Base-by-base conservation (phyloP, 2,329 filamentous ascomycete species). In the Gnomoniopsis smithogilvyi region DNA sequence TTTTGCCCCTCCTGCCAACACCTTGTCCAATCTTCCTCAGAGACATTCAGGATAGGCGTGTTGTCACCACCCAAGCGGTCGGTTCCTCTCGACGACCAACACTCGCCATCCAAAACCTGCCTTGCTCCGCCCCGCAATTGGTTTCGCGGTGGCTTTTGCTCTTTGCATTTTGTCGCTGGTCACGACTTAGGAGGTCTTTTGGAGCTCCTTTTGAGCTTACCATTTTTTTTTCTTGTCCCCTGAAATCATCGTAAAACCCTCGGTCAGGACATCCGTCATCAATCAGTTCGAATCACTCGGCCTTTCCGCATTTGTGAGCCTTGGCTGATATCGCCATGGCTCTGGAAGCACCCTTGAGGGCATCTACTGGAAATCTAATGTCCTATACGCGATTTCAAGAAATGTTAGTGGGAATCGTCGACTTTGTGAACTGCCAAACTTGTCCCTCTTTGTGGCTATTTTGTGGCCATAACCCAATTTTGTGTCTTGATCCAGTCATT, bases 311-410 rank as follows among this genome's bases (percentile, higher is more conserved):
- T 22, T 22, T 34, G 50, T 38, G 46, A 41, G 36, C 41, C 17
- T 30, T 60, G 61, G 54, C 54, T 60, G 34, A 55, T 60, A 61
- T 60, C 57, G 65, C 65, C 73, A 86, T 86, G 83, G 83, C 83
- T 71, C 77, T 87, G 70, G 80, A 85, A 74, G 84, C 80, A 68
- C 85, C 85, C 61, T 71, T 89, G 67, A 78, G 85, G 68, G 82
- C 84, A 62, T 88, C 86, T 62, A 82, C 82, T 60, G 83, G 80
- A 69, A 83, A 76, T 72, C 73, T 83, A 65, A 76, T 81, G 72
- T 70, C 75, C 61, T 83, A 83, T 65, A 81, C 81, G 58, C 74
- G 78, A 51, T 78, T 78, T 64, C 76, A 78, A 63, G 78, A 86
- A 51, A 82, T 86, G 75, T 80, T 83, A 53, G 67, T 80, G 58